phyloP scores from a whole-genome alignment of 805 yeast genomes.

The Metschnikowia cerradonensis region DNA sequence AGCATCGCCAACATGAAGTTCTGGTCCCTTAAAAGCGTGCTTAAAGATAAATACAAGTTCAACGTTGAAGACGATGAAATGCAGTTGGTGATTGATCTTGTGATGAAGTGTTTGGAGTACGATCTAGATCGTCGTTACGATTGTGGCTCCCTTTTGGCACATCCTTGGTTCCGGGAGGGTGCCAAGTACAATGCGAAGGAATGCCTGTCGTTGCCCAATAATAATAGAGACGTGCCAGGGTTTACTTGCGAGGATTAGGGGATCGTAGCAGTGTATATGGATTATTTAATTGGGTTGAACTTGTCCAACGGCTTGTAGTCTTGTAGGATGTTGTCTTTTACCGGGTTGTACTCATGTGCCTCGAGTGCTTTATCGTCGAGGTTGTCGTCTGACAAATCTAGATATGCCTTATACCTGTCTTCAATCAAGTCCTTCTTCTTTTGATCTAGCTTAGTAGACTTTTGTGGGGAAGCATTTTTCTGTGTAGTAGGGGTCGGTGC shows the following conservation, averaged over 20 bases:
- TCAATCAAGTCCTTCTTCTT: too few relatives aligned
- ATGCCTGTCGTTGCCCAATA: constrained; percentile 22
- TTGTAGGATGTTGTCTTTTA: too few relatives aligned
- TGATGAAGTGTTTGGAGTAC: constrained; percentile 47
- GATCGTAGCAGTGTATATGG: not conserved
- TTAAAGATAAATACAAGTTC: constrained; percentile 81
- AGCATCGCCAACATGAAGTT: constrained; percentile 79
- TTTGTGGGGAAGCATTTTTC: not conserved
- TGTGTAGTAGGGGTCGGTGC: not conserved
- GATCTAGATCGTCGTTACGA: constrained; percentile 50
- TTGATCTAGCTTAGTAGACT: not conserved
- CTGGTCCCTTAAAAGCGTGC: constrained; percentile 82
- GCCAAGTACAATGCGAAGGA: constrained; percentile 14
- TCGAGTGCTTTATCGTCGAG: constrained; percentile 1
- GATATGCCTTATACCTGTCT: not conserved
- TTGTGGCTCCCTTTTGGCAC: constrained; percentile 50
- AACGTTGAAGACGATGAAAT: constrained; percentile 30
- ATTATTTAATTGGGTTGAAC: not conserved
- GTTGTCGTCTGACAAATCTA: constrained; percentile 2
- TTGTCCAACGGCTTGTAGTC: not conserved
- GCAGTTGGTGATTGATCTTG: constrained; percentile 41
- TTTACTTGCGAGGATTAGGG: constrained; percentile 22
- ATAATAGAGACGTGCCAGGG: constrained; percentile 28
- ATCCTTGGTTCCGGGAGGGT: constrained; percentile 43
- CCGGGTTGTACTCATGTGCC: not conserved